Conservation (phyloP, 176 grass and related monocot genomes). For the Musa itinerans region DNA sequence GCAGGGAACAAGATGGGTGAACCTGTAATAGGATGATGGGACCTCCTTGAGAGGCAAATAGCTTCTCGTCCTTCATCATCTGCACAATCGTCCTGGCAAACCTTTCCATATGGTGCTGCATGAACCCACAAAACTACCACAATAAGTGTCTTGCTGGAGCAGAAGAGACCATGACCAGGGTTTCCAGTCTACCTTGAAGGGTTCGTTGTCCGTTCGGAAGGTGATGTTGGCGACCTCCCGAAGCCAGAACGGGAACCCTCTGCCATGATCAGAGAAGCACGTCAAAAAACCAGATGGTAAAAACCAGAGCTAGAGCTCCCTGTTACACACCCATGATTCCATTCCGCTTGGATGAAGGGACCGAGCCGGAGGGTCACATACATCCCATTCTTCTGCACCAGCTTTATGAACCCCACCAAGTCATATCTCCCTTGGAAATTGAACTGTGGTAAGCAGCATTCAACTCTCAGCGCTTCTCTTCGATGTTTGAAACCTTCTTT, state of each 20-base stretch:
- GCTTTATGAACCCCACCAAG: conserved; percentile 54
- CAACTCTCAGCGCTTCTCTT: conserved; percentile 57
- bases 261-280: conserved; percentile 13
- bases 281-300: neutral
- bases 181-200: conserved; percentile 44
- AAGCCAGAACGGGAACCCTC: conserved; percentile 80
- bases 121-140: neutral
- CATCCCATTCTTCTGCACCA: conserved; percentile 45
- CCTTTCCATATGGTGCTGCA: conserved; percentile 53
- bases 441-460: conserved; percentile 34
- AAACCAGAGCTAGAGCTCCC: neutral
- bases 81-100: conserved; percentile 49
- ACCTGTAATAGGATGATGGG: conserved; percentile 87
- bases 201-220: conserved; percentile 72
- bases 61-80: conserved; percentile 66
- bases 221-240: conserved; percentile 54
- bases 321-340: conserved; percentile 68
- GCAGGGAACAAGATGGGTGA: neutral
- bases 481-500: conserved; percentile 42
- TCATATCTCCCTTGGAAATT: conserved; percentile 55
- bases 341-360: conserved; percentile 80
- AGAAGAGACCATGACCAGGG: no score
- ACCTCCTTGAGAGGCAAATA: conserved; percentile 77
- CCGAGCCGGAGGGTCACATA: conserved; percentile 58
- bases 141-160: no score